Evolutionary conservation across 2,329 filamentous ascomycete species (phyloP).

Genomic region (Claviceps cyperi): DNA sequence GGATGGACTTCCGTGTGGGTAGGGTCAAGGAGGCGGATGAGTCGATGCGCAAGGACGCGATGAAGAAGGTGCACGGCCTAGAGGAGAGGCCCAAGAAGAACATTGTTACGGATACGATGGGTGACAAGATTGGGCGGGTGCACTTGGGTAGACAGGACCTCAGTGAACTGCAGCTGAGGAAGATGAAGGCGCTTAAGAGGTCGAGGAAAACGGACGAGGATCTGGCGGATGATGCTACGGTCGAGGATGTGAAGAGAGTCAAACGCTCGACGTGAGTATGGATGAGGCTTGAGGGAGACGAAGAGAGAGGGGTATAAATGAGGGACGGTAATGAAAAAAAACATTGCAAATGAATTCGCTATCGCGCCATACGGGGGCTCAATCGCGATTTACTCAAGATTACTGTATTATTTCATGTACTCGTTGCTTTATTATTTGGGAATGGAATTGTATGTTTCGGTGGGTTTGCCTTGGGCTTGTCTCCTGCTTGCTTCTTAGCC

Average conservation of each 20-base stretch:
- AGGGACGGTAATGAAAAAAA: neutral
- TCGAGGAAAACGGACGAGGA: slow-evolving; percentile 46
- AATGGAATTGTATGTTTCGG: no score
- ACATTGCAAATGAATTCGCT: neutral
- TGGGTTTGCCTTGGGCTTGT: no score
- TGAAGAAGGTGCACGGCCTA: slow-evolving; percentile 66
- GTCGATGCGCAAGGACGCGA: slow-evolving; percentile 71
- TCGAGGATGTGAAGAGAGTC: slow-evolving; percentile 23
- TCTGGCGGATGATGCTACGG: slow-evolving; percentile 28
- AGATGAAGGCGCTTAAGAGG: slow-evolving; percentile 98
- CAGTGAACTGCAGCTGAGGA: slow-evolving; percentile 74
- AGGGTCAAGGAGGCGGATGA: slow-evolving; percentile 66
- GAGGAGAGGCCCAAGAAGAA: slow-evolving; percentile 92
- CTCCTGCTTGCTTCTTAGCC: no score
- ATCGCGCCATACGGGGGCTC: no score
- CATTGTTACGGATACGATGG: slow-evolving; percentile 76
- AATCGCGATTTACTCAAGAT: no score
- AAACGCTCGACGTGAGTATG: slow-evolving; percentile 14
- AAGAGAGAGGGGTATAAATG: neutral
- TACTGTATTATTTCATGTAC: no score
- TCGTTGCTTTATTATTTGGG: no score
- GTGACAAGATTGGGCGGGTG: slow-evolving; percentile 90
- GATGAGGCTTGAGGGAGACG: slow-evolving; percentile 8
- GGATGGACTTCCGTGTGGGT: slow-evolving; percentile 82
- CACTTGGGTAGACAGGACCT: slow-evolving; percentile 88